These are phyloP conservation scores for Peniophora sp. DNA, from an alignment of 1,284 basidiomycete species.

Conservation along the genomic window DNA sequence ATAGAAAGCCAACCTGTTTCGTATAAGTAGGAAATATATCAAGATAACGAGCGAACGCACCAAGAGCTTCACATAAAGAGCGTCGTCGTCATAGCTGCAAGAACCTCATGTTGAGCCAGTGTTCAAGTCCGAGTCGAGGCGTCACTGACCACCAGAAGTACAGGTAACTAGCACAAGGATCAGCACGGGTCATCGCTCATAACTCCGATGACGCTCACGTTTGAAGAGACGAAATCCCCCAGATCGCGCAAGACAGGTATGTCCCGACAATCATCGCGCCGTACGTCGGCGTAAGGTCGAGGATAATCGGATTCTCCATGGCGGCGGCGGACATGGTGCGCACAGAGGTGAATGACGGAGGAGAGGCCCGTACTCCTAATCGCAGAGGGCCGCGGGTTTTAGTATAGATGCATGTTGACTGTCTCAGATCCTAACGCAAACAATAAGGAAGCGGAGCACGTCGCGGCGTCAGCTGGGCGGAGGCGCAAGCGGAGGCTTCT, in stretches of 20 bases:
- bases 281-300: background rate
- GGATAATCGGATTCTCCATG: background rate
- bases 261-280: background rate
- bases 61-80: background rate
- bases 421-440: too few relatives aligned
- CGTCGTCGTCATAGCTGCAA: background rate
- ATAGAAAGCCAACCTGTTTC: background rate
- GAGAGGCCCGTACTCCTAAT: background rate
- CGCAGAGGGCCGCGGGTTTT: too few relatives aligned
- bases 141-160: background rate
- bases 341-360: background rate
- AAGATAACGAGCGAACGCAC: background rate
- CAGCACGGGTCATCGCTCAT: background rate
- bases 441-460: too few relatives aligned
- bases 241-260: background rate
- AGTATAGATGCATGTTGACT: too few relatives aligned
- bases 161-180: background rate
- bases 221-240: background rate
- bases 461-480: too few relatives aligned
- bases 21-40: background rate
- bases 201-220: background rate
- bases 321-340: background rate
- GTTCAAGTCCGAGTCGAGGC: too few relatives aligned
- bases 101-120: too few relatives aligned
- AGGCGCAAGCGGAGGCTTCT: too few relatives aligned